Evolutionary conservation across 768 basidiomycete genomes (phyloP).

Genomic region (Suillus bovinus): DNA sequence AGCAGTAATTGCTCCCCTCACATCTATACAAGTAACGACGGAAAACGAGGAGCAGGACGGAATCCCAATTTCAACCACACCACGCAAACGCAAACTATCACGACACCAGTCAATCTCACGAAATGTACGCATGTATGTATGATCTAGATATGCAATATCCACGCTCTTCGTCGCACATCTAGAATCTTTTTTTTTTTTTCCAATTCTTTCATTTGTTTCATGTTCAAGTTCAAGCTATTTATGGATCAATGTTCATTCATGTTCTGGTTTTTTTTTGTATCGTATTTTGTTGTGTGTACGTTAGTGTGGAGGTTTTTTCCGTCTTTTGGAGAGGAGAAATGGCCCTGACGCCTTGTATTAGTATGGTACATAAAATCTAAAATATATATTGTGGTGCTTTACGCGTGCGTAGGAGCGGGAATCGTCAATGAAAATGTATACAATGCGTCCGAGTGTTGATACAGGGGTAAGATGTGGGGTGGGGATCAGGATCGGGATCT

Average conservation of each 20-base stretch:
- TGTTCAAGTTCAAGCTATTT: conserved; percentile 2
- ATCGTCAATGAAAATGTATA: not conserved
- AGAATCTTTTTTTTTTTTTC: not conserved
- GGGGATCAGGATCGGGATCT: not conserved
- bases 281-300: conserved; percentile 11
- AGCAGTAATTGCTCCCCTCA: conserved; percentile 36
- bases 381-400: conserved; percentile 5
- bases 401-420: not conserved
- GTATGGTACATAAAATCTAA: conserved; percentile 24
- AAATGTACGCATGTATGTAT: conserved; percentile 2
- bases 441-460: not conserved
- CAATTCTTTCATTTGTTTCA: not conserved
- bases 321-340: conserved; percentile 8
- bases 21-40: not conserved
- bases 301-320: conserved; percentile 11
- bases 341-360: conserved; percentile 25
- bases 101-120: not conserved
- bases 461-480: not conserved
- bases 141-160: conserved; percentile 12
- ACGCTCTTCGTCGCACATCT: conserved; percentile 7
- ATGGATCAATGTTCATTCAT: conserved; percentile 2
- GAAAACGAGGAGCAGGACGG: not conserved
- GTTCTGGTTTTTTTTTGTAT: not conserved
- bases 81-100: not conserved
- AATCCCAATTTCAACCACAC: not conserved